Evolutionary conservation across 768 basidiomycete species (phyloP), one percentile per base, ranked within the genome.

Genomic region (Leccinum uliginosum): DNA sequence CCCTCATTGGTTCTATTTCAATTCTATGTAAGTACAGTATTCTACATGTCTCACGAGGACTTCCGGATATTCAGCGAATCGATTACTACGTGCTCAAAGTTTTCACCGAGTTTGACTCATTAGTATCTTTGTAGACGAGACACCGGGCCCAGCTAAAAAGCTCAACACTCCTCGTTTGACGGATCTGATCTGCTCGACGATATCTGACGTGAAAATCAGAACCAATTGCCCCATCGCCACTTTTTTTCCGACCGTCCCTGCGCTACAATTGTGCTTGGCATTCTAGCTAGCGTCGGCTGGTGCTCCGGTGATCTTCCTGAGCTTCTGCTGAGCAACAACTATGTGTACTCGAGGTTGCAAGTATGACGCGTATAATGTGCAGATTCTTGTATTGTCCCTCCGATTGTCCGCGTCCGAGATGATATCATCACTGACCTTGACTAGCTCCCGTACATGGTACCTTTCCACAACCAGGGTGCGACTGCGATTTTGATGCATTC

Each of bases 381-480:
- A 7, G 26, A 50, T 17, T 1, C 30, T 19, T 21, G 35, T 23
- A 27, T 15, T 19, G 45, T 29, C 15, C 8, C 30, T 19, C 30
- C 43, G n/a, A 26, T 11, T 51, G 6, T 30, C 8, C 30, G 14
- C 11, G n/a, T 27, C 51, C n/a, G 6, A 48, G 23, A 55, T 32
- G 23, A 43, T 57, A 27, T n/a, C 57, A 6, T 26, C 46, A 8
- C 19, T 65, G 19, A 24, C 27, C 44, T 30, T 63, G n/a, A 43
- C 5, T 19, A n/a, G 17, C 8, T n/a, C 15, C 17, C 9, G 35
- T 38, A 17, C 35, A 35, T 17, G 7, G 7, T 35, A 38, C 35
- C n/a, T 40, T 40, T 10, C 19, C n/a, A 40, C n/a, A 10, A n/a
- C 5, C n/a, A 40, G 38, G 17, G 38, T 35, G 17, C 7, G 3